These are phyloP conservation scores for Aotearoamyces nothofagi DNA, from an alignment of 2,329 filamentous ascomycete species.

Conservation along the genomic window DNA sequence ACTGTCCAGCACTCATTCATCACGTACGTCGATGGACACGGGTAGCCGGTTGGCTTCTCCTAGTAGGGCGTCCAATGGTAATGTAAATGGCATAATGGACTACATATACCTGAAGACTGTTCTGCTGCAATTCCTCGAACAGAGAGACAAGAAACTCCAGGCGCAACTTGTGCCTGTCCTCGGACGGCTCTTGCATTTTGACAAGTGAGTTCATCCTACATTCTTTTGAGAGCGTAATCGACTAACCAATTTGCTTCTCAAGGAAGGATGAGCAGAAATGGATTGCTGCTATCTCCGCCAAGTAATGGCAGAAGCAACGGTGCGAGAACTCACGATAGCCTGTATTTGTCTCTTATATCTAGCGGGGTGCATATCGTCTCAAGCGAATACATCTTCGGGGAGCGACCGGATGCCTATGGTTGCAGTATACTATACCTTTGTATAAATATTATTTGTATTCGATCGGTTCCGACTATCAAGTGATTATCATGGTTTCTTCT, in stretches of 20 bases:
- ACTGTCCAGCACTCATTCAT: constrained; percentile 15
- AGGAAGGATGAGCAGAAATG: constrained; percentile 75
- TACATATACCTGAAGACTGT: constrained; percentile 63
- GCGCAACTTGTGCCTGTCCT: constrained; percentile 65
- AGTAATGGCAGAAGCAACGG: no score
- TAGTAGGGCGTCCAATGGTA: constrained; percentile 8
- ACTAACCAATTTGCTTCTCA: constrained; percentile 6
- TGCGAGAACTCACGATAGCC: no score
- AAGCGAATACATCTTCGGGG: no score
- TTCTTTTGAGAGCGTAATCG: neutral
- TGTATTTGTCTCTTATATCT: no score
- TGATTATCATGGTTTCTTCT: no score
- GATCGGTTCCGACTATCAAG: no score
- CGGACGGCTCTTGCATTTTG: constrained; percentile 61
- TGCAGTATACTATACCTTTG: no score
- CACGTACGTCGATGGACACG: constrained; percentile 18
- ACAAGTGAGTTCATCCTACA: constrained; percentile 40
- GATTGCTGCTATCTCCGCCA: constrained; percentile 48
- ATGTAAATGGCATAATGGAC: constrained; percentile 11
- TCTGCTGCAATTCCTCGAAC: constrained; percentile 66
- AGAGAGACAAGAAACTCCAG: constrained; percentile 63
- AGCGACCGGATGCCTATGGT: no score
- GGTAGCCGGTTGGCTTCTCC: constrained; percentile 10
- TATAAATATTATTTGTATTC: no score
- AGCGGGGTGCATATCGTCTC: no score